Evolutionary conservation across 2,329 filamentous ascomycete species (phyloP).

Genomic region (Capronia americana): DNA sequence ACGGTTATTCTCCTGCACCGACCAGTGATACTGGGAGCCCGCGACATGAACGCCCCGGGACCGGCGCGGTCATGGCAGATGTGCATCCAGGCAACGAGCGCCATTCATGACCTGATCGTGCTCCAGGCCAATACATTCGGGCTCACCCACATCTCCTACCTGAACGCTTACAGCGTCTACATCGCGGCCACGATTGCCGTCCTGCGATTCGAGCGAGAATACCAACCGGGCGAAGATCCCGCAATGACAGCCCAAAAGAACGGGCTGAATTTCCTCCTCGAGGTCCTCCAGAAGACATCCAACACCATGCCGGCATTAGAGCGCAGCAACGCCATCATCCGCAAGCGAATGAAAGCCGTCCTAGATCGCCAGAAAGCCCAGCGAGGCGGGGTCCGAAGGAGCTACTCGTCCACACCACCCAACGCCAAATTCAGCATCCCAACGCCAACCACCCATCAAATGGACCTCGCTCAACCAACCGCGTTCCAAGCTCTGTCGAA

Average conservation of each 20-base stretch:
- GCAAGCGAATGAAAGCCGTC: slow-evolving; percentile 39
- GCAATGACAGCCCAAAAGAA: slow-evolving; percentile 32
- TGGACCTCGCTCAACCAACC: slow-evolving; percentile 34
- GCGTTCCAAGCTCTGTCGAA: slow-evolving; percentile 37
- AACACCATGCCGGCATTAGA: slow-evolving; percentile 40
- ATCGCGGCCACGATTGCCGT: slow-evolving; percentile 42
- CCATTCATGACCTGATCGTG: slow-evolving; percentile 40
- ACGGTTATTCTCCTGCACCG: slow-evolving; percentile 61
- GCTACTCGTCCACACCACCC: slow-evolving; percentile 32
- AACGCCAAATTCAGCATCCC: slow-evolving; percentile 31
- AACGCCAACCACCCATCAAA: slow-evolving; percentile 30
- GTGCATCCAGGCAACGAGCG: slow-evolving; percentile 38
- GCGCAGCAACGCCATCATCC: slow-evolving; percentile 41
- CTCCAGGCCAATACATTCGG: slow-evolving; percentile 41
- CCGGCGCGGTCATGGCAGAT: slow-evolving; percentile 36
- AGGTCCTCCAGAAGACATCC: slow-evolving; percentile 38
- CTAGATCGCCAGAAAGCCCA: slow-evolving; percentile 36
- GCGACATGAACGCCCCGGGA: slow-evolving; percentile 28
- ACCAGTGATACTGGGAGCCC: slow-evolving; percentile 52
- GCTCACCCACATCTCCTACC: slow-evolving; percentile 39
- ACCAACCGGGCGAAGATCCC: slow-evolving; percentile 32
- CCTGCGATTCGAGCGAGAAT: slow-evolving; percentile 39
- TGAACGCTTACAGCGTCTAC: slow-evolving; percentile 42
- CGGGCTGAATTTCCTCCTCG: slow-evolving; percentile 38
- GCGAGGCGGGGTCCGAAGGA: slow-evolving; percentile 12